Base-by-base conservation (phyloP, 1,284 basidiomycete genomes). In the Marasmius oreades region DNA sequence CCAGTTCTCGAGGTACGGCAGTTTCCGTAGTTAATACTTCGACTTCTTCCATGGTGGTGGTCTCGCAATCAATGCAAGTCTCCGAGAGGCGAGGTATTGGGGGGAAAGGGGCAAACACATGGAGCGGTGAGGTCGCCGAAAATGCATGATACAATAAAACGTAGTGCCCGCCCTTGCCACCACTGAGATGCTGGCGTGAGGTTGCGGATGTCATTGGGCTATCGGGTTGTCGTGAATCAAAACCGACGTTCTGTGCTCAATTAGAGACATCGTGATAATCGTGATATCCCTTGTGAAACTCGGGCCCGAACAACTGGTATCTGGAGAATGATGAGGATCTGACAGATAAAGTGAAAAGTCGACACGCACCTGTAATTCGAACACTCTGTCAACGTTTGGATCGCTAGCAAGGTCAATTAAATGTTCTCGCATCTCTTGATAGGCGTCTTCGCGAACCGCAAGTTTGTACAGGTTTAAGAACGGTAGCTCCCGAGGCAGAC, bases 331-430 rank as follows among this genome's bases (percentile, higher is more conserved):
- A 31, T 31, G 28, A 5, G 8, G 36, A 28, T 50, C 56, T 36
- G 59, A 44, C 54, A 47, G 43, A 57, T 55, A 11, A 53, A 23
- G 57, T 43, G 50, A 12, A 52, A 52, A 6, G n/a, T 53, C 24
- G 20, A 22, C 2, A 36, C 72, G 56, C 61, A 91, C 92, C 79
- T 98, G 93, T 37, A 90, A 80, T 73, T 99, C 97, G 67, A 90
- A 99, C 1, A 98, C 91, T 1, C 94, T 94, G 63, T 98, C 95
- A 7, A 98, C 93, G 67, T 93, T 95, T 0, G 95, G 92, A 65
- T 96, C 92, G 69, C 97, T 98, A 60, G 88, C 92, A 53, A 99
- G 79, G 65, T 93, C 88, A 33, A 93, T 89, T 67, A 98, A 98
- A 68, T 97, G 92, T 55, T 92, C 87, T 64, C 94, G 90, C 26